These are phyloP conservation scores for Chytriomyces sp. DNA, from an alignment of 192 early-diverging fungal genomes.

Conservation along the genomic window DNA sequence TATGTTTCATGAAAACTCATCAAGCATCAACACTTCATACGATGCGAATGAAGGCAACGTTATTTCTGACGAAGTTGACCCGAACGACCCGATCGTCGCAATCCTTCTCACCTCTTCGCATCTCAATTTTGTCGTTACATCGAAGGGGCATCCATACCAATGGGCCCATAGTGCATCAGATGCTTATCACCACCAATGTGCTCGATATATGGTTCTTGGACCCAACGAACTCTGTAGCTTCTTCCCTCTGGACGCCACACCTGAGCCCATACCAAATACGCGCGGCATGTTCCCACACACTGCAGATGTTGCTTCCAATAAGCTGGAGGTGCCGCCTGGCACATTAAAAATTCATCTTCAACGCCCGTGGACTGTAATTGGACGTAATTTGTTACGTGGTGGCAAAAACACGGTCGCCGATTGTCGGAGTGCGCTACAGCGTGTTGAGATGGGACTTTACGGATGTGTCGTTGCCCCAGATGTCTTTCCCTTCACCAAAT, in stretches of 20 bases:
- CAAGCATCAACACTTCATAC: not conserved
- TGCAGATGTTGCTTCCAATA: no score
- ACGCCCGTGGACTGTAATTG: not conserved
- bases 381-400: not conserved
- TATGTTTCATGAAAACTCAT: not conserved
- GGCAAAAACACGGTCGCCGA: conserved; percentile 11
- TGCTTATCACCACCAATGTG: conserved; percentile 22
- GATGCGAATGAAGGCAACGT: not conserved
- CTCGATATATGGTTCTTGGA: conserved; percentile 14
- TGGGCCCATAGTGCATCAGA: conserved; percentile 5
- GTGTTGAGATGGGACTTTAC: not conserved
- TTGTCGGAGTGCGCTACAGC: not conserved
- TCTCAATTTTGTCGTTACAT: conserved; percentile 5
- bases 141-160: conserved; percentile 12
- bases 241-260: not conserved
- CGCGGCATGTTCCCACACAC: not conserved
- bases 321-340: not conserved
- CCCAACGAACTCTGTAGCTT: not conserved
- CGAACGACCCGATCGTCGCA: not conserved
- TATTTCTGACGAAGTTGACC: not conserved
- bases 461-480: not conserved
- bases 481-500: conserved; percentile 17
- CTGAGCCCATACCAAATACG: not conserved
- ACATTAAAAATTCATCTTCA: not conserved
- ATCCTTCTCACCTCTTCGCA: not conserved